These are phyloP conservation scores for Talaromyces piceae DNA, from an alignment of 2,329 filamentous ascomycete species.

Conservation along the genomic window DNA sequence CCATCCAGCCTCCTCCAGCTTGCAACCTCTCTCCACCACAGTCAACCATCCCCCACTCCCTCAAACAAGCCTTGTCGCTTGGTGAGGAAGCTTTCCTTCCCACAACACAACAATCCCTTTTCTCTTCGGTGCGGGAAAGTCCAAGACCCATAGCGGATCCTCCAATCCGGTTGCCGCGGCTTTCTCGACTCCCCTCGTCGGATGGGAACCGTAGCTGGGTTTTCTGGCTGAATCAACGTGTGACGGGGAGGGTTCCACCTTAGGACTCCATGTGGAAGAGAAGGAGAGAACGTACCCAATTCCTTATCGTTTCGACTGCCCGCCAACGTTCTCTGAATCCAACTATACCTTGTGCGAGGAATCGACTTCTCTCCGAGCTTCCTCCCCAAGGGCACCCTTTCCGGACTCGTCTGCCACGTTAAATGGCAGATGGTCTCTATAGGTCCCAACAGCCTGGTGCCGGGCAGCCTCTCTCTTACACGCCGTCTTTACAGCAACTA, in stretches of 20 bases:
- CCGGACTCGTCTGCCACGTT: conserved; percentile 42
- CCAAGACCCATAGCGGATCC: background rate
- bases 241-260: conserved; percentile 25
- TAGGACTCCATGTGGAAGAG: conserved; percentile 43
- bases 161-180: background rate
- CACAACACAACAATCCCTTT: background rate
- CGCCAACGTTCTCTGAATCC: conserved; percentile 3
- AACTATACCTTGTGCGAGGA: conserved; percentile 2
- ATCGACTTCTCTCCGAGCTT: conserved; percentile 19
- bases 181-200: background rate
- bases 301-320: conserved; percentile 28
- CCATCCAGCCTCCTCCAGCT: background rate
- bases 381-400: conserved; percentile 24
- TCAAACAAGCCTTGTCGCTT: background rate
- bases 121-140: conserved; percentile 1
- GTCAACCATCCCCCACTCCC: background rate
- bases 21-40: background rate
- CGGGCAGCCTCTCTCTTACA: conserved; percentile 43
- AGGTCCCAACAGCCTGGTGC: conserved; percentile 48
- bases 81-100: background rate
- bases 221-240: conserved; percentile 6
- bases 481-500: conserved; percentile 37
- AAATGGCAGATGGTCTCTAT: conserved; percentile 50
- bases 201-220: conserved; percentile 9
- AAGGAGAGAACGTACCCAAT: conserved; percentile 39